Conservation (phyloP, 2,329 filamentous ascomycete genomes). For the Phialocephala subalpina region DNA sequence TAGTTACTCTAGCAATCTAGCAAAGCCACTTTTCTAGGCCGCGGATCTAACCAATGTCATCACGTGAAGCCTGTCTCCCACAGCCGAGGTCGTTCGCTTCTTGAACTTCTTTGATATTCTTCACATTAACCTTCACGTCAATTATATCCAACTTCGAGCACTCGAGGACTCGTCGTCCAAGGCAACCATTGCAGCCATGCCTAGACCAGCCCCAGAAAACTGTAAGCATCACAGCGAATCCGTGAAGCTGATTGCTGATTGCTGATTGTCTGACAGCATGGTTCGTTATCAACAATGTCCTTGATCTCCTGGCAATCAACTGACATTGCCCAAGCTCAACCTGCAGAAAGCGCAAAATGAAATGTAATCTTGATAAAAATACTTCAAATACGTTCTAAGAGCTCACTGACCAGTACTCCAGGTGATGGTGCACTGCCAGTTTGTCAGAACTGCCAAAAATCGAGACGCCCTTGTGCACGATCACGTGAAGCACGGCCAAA, state of each 20-base stretch:
- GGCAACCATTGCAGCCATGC: background rate
- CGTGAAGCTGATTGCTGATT: too few relatives aligned
- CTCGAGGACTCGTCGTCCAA: background rate
- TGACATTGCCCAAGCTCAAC: background rate
- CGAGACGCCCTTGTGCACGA: conserved; percentile 5
- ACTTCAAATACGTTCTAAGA: background rate
- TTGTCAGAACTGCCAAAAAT: conserved; percentile 18
- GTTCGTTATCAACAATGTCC: conserved; percentile 1
- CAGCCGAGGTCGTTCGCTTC: background rate
- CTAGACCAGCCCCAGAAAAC: background rate
- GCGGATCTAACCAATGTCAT: background rate
- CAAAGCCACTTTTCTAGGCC: too few relatives aligned
- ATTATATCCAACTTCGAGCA: background rate
- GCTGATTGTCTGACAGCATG: background rate
- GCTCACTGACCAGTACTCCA: background rate
- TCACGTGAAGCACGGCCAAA: conserved; percentile 4
- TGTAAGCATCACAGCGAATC: background rate
- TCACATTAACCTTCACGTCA: background rate
- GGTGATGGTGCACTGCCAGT: conserved; percentile 12
- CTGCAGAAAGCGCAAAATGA: background rate
- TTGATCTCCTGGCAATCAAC: background rate
- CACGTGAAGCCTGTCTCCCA: background rate
- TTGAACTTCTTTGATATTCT: background rate
- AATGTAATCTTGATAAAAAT: background rate
- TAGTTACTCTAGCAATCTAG: too few relatives aligned